Evolutionary conservation across 805 yeast genomes (phyloP).

Genomic region (Yarrowia divulgata): DNA sequence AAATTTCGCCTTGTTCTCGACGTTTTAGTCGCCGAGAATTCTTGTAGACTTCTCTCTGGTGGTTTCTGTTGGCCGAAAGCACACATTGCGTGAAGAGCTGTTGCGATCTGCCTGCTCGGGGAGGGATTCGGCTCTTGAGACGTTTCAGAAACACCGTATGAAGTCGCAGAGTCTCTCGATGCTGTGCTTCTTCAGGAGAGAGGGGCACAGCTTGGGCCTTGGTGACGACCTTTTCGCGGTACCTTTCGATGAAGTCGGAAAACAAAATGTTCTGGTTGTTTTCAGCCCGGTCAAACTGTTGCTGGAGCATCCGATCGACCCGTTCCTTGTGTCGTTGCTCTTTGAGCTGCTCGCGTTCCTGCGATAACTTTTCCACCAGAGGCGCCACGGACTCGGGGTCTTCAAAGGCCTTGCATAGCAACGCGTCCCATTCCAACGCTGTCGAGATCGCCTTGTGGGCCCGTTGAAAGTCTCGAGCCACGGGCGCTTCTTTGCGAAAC

Average conservation of each 20-base stretch:
- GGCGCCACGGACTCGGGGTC: conserved; percentile 15
- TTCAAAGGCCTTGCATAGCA: not conserved
- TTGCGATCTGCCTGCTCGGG: not conserved
- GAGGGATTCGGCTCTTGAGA: not conserved
- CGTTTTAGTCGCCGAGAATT: not conserved
- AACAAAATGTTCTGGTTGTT: conserved; percentile 13
- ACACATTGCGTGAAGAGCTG: conserved; percentile 18
- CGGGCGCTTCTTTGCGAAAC: not conserved
- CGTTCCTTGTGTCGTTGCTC: not conserved
- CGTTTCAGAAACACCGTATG: not conserved
- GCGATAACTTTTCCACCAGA: conserved; percentile 8
- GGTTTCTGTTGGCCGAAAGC: conserved; percentile 22
- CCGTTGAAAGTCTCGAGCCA: not conserved
- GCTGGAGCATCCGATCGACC: not conserved
- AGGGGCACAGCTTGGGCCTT: not conserved
- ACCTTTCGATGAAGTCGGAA: not conserved
- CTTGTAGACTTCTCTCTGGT: conserved; percentile 7
- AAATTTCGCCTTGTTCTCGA: not conserved
- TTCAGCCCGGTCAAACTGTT: not conserved
- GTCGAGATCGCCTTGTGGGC: conserved; percentile 1
- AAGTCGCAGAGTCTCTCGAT: not conserved
- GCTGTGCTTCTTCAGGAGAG: conserved; percentile 10
- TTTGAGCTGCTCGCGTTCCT: not conserved
- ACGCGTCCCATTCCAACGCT: conserved; percentile 9
- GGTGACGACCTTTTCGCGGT: not conserved